Evolutionary conservation across 495 filamentous ascomycete genomes (phyloP).

Genomic region (Penicillium paradoxum): DNA sequence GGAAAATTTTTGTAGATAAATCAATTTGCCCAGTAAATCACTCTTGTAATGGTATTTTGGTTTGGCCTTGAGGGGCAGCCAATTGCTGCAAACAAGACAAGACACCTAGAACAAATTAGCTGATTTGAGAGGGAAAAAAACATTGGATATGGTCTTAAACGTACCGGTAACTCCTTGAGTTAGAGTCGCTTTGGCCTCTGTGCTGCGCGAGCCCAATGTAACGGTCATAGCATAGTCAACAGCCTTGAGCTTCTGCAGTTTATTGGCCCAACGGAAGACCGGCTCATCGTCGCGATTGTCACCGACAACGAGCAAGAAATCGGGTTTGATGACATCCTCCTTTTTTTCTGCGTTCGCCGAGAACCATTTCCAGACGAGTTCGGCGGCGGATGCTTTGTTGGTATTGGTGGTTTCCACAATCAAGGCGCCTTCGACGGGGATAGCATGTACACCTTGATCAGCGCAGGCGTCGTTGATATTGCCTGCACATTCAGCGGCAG

Average conservation of each 20-base stretch:
- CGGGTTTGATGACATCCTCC: conserved; percentile 43
- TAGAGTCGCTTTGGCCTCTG: conserved; percentile 77
- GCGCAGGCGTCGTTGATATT: conserved; percentile 91
- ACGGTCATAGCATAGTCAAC: conserved; percentile 74
- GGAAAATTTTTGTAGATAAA: not conserved
- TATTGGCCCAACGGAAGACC: conserved; percentile 89
- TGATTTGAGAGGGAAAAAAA: not conserved
- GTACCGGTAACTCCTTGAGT: conserved; percentile 83
- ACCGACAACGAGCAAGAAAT: conserved; percentile 82
- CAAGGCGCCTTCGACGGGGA: conserved; percentile 72
- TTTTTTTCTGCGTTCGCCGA: conserved; percentile 31
- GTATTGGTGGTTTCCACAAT: conserved; percentile 75
- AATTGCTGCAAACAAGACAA: conserved; percentile 32
- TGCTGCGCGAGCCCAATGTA: conserved; percentile 76
- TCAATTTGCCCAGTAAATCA: not conserved
- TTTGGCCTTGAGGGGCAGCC: conserved; percentile 7
- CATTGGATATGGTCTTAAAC: not conserved
- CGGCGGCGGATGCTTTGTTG: conserved; percentile 78
- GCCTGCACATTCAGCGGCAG: conserved; percentile 80
- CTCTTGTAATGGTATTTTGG: not conserved
- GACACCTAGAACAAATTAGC: conserved; percentile 22
- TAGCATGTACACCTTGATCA: conserved; percentile 73
- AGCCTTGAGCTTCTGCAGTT: conserved; percentile 47
- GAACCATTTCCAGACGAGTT: conserved; percentile 57
- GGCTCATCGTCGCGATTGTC: conserved; percentile 90